Percentiles rank a stretch among this genome's conserved stretches.
phyloP scores from a whole-genome alignment of 2,329 filamentous ascomycete species.

The Lecanosticta acicola region DNA sequence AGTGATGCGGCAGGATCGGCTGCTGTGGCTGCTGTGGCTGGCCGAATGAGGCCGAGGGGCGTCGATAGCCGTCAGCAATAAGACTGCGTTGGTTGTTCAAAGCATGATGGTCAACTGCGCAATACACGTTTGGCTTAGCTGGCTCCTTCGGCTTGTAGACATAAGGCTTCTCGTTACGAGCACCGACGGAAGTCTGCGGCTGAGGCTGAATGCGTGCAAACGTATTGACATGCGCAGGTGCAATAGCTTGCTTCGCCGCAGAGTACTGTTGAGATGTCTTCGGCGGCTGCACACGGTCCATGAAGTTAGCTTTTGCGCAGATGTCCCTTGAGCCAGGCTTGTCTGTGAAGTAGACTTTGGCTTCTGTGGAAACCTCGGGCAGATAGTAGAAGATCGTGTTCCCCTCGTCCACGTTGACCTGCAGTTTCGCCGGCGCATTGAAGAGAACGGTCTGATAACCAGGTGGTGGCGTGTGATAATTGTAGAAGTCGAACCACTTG shows the following conservation, averaged over 20 bases:
- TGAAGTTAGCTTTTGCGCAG: constrained; percentile 65
- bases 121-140: constrained; percentile 22
- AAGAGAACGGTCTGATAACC: constrained; percentile 39
- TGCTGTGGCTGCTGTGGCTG: constrained; percentile 10
- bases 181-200: constrained; percentile 8
- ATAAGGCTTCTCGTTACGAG: constrained; percentile 30
- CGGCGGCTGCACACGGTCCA: constrained; percentile 57
- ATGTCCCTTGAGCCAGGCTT: constrained; percentile 58
- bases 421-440: constrained; percentile 49
- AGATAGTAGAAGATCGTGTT: constrained; percentile 87
- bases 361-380: constrained; percentile 78
- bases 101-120: constrained; percentile 28
- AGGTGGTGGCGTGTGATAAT: constrained; percentile 37
- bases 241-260: constrained; percentile 20
- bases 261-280: constrained; percentile 23
- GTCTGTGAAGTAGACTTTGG: constrained; percentile 84
- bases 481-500: constrained; percentile 65
- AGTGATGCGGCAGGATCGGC: constrained; percentile 8
- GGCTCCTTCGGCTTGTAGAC: constrained; percentile 36
- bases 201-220: constrained; percentile 16
- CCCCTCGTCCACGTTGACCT: constrained; percentile 65
- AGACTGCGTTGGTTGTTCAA: constrained; percentile 29
- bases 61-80: constrained; percentile 21
- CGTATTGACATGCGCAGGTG: constrained; percentile 18
- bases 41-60: constrained; percentile 11